phyloP scores from a whole-genome alignment of 768 basidiomycete genomes.

The Macrolepiota fuliginosa region DNA sequence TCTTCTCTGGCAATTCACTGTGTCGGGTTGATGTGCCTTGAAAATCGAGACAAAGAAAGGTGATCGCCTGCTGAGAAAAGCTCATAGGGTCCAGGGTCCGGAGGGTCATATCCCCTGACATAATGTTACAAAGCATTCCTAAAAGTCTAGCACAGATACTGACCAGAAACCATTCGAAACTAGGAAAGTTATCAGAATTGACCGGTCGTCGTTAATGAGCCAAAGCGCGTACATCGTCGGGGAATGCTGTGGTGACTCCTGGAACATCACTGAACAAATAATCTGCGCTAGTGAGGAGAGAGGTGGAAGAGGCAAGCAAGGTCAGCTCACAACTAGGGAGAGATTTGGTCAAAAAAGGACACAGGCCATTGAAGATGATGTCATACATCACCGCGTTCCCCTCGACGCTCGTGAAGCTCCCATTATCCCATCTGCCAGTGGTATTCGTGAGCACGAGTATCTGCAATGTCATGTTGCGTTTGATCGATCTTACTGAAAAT shows the following conservation, averaged over 20 bases:
- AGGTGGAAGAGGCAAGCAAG: not conserved
- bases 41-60: conserved; percentile 40
- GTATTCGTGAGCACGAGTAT: not conserved
- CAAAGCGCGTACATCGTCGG: conserved; percentile 30
- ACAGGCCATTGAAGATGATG: not conserved
- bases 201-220: not conserved
- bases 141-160: not conserved
- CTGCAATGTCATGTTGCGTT: not conserved
- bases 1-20: conserved; percentile 27
- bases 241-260: conserved; percentile 35
- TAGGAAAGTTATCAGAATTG: conserved; percentile 13
- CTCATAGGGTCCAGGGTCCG: conserved; percentile 29
- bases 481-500: conserved; percentile 28
- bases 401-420: conserved; percentile 32
- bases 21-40: conserved; percentile 26
- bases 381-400: conserved; percentile 35
- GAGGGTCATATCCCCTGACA: conserved; percentile 28
- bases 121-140: not conserved
- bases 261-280: conserved; percentile 32
- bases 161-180: conserved; percentile 41
- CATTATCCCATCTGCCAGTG: conserved; percentile 30
- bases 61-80: conserved; percentile 35
- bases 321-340: not conserved
- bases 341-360: not conserved
- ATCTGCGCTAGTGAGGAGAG: conserved; percentile 21